Conservation (phyloP, 2,329 filamentous ascomycete species). For the Fusarium sulawesiense region DNA sequence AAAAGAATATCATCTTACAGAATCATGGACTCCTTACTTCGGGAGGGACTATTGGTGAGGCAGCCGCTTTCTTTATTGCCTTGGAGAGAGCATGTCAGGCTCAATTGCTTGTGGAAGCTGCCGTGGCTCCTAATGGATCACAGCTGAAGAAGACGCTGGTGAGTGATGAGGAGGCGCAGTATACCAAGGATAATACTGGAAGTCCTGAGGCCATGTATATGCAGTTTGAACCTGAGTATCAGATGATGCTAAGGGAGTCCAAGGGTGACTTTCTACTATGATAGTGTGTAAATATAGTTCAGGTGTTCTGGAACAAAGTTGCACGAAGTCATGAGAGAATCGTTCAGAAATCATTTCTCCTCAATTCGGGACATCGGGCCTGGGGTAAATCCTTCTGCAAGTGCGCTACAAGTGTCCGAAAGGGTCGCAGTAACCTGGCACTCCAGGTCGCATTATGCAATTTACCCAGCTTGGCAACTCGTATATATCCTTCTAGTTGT, state of each 20-base stretch:
- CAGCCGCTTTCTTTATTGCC: constrained; percentile 74
- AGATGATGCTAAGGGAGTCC: constrained; percentile 25
- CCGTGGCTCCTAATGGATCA: constrained; percentile 49
- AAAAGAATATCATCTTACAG: constrained; percentile 71
- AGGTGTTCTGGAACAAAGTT: not conserved
- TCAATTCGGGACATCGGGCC: not conserved
- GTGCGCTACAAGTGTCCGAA: not conserved
- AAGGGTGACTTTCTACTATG: constrained; percentile 36
- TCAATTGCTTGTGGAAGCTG: constrained; percentile 75
- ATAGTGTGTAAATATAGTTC: not conserved
- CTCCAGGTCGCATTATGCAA: not conserved
- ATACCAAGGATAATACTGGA: constrained; percentile 45
- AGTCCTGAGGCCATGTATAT: constrained; percentile 43
- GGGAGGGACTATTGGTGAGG: constrained; percentile 76
- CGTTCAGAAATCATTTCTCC: not conserved
- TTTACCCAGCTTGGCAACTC: not conserved
- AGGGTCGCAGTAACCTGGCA: no score
- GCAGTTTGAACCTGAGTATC: constrained; percentile 44
- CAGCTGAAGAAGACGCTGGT: constrained; percentile 52
- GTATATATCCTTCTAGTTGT: not conserved
- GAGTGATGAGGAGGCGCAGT: constrained; percentile 55
- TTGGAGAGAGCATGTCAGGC: constrained; percentile 75
- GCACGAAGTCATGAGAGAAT: not conserved
- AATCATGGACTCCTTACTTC: constrained; percentile 79
- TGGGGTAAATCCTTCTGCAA: constrained; percentile 5